phyloP scores from a whole-genome alignment of 352 stramenopile genomes.

The Phytophthora pinifolia region DNA sequence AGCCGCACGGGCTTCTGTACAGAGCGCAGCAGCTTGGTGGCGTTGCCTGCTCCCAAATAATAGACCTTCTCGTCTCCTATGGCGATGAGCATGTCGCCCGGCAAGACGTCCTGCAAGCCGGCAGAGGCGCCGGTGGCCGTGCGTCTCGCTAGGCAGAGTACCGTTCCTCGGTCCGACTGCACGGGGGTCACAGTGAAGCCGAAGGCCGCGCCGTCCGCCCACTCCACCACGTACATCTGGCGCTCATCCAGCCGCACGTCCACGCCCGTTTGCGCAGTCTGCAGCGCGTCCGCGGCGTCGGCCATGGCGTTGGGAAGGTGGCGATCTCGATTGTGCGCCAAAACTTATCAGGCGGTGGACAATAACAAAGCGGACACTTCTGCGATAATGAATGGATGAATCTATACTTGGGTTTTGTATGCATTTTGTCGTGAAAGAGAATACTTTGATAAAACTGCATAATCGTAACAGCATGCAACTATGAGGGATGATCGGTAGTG shows the following conservation, averaged over 20 bases:
- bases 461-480: too few relatives aligned
- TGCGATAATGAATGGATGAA: neutral
- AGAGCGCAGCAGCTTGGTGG: slow-evolving; percentile 63
- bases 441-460: too few relatives aligned
- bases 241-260: slow-evolving; percentile 65
- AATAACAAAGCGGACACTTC: too few relatives aligned
- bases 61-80: slow-evolving; percentile 82
- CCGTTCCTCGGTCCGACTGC: slow-evolving; percentile 64
- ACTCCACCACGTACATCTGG: slow-evolving; percentile 80
- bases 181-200: slow-evolving; percentile 75
- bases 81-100: slow-evolving; percentile 72
- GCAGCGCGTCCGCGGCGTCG: slow-evolving; percentile 22
- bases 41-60: slow-evolving; percentile 59
- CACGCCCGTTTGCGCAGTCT: slow-evolving; percentile 31
- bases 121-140: slow-evolving; percentile 42
- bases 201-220: slow-evolving; percentile 57
- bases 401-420: too few relatives aligned
- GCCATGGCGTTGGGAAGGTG: slow-evolving; percentile 10
- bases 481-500: neutral
- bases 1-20: slow-evolving; percentile 71
- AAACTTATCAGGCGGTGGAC: slow-evolving; percentile 1
- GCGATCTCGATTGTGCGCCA: slow-evolving; percentile 16
- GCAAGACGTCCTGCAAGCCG: slow-evolving; percentile 69
- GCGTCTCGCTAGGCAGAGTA: slow-evolving; percentile 59
- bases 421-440: too few relatives aligned